phyloP scores from a whole-genome alignment of 1,139 yeast species.

The Taphrina communis region DNA sequence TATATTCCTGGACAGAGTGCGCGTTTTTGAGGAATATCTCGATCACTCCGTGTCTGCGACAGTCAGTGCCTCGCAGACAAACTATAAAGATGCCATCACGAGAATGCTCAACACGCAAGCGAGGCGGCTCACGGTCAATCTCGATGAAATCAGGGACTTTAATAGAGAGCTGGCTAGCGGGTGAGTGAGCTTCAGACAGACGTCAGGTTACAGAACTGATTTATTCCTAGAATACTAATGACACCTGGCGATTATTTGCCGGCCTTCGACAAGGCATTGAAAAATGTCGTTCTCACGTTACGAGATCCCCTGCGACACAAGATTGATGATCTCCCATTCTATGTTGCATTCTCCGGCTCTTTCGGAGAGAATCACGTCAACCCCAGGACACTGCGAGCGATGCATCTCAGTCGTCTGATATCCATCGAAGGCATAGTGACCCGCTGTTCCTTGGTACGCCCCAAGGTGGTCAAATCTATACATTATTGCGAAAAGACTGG shows the following conservation, averaged over 20 bases:
- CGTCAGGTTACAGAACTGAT: background rate
- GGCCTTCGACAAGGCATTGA: slow-evolving; percentile 84
- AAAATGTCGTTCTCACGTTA: slow-evolving; percentile 71
- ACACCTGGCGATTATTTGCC: slow-evolving; percentile 87
- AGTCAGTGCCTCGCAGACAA: slow-evolving; percentile 58
- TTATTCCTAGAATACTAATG: slow-evolving; percentile 56
- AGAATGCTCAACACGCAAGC: slow-evolving; percentile 71
- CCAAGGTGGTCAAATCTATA: slow-evolving; percentile 88
- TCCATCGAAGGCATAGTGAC: slow-evolving; percentile 96
- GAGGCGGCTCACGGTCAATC: slow-evolving; percentile 72
- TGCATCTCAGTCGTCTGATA: slow-evolving; percentile 76
- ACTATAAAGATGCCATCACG: slow-evolving; percentile 72
- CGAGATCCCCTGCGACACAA: slow-evolving; percentile 54
- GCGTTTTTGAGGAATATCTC: slow-evolving; percentile 86
- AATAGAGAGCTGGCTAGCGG: slow-evolving; percentile 83
- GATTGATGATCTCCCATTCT: slow-evolving; percentile 69
- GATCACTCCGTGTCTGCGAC: slow-evolving; percentile 52
- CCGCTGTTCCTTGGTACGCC: slow-evolving; percentile 88
- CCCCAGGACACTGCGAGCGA: slow-evolving; percentile 84
- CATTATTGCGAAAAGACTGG: slow-evolving; percentile 89
- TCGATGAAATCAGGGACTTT: slow-evolving; percentile 87
- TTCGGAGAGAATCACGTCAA: slow-evolving; percentile 87
- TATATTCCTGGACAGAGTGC: slow-evolving; percentile 71
- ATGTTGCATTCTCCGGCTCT: slow-evolving; percentile 85
- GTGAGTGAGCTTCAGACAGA: slow-evolving; percentile 41